Percentiles rank a stretch among this genome's conserved stretches.
These are phyloP conservation scores for Funneliformis geosporum DNA, from an alignment of 192 early-diverging fungal genomes.

Conservation along the genomic window DNA sequence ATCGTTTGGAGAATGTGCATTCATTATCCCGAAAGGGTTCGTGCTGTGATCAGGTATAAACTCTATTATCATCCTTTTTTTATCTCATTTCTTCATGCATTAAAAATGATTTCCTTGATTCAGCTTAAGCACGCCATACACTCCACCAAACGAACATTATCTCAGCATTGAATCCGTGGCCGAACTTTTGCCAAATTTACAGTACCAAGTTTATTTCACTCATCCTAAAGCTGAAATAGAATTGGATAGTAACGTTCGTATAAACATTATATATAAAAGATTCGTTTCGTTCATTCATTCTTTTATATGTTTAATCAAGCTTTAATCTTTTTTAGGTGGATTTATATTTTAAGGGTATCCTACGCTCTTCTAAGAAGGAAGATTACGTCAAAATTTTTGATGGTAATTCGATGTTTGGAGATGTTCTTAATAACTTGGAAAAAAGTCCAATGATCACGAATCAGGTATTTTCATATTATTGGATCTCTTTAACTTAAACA, in stretches of 20 bases:
- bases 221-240: slow-evolving; percentile 45
- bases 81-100: too few relatives aligned
- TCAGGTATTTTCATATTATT: not conserved
- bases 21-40: slow-evolving; percentile 61
- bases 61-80: not conserved
- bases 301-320: not conserved
- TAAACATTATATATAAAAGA: too few relatives aligned
- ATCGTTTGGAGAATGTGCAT: slow-evolving; percentile 56
- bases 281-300: not conserved
- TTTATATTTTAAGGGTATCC: slow-evolving; percentile 39
- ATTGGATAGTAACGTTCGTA: slow-evolving; percentile 42
- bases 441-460: not conserved
- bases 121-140: slow-evolving; percentile 57
- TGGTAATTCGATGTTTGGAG: slow-evolving; percentile 18
- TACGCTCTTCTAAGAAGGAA: slow-evolving; percentile 31
- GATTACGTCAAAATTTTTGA: not conserved
- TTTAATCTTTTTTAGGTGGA: not conserved
- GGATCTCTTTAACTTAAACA: too few relatives aligned
- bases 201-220: slow-evolving; percentile 52
- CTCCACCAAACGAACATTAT: slow-evolving; percentile 38
- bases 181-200: slow-evolving; percentile 49
- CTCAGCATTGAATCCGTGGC: slow-evolving; percentile 49
- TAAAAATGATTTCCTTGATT: slow-evolving; percentile 6
- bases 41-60: slow-evolving; percentile 43
- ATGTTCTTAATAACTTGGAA: not conserved